phyloP scores from a whole-genome alignment of 2,329 filamentous ascomycete genomes.

The Dendryphion nanum region DNA sequence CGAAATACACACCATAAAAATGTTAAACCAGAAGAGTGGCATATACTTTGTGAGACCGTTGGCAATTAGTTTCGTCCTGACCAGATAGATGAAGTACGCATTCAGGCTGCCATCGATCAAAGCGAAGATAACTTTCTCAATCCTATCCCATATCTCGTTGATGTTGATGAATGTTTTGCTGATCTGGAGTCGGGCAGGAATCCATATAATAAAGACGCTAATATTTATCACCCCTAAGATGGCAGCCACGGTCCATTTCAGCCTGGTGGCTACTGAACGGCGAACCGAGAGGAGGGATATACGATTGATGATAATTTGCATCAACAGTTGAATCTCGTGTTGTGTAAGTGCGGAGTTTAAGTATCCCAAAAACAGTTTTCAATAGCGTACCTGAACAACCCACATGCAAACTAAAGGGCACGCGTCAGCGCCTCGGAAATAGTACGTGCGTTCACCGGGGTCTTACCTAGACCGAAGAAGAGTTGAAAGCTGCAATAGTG shows the following conservation, averaged over 20 bases:
- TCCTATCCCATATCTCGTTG: conserved; percentile 25
- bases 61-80: conserved; percentile 23
- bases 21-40: conserved; percentile 23
- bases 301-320: conserved; percentile 31
- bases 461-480: too few species aligned
- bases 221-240: conserved; percentile 26
- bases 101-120: conserved; percentile 23
- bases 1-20: conserved; percentile 23
- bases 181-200: conserved; percentile 27
- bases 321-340: conserved; percentile 27
- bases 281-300: conserved; percentile 23
- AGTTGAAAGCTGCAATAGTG: too few species aligned
- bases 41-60: conserved; percentile 21
- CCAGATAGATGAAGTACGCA: conserved; percentile 23
- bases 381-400: too few species aligned
- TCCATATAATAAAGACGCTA: conserved; percentile 28
- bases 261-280: conserved; percentile 9
- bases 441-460: too few species aligned
- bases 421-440: too few species aligned
- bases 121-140: conserved; percentile 25
- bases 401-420: too few species aligned
- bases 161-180: conserved; percentile 15
- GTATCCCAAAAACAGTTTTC: too few species aligned
- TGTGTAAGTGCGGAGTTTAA: too few species aligned
- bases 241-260: conserved; percentile 15